Base-by-base conservation (phyloP, 2,329 filamentous ascomycete genomes). In the Aureobasidium sp. region DNA sequence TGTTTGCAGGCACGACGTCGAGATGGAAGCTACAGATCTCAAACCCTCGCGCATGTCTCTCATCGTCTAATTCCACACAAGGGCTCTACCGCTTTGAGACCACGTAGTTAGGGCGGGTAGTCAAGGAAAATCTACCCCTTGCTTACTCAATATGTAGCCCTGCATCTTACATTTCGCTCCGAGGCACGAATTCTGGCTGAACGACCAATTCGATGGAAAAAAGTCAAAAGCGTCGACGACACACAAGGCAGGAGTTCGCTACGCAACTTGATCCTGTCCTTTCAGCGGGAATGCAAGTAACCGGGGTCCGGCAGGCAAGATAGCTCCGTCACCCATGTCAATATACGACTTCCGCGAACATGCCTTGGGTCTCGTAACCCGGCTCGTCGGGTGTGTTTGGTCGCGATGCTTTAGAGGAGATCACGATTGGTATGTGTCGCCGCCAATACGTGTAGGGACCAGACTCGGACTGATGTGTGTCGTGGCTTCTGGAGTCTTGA, bases 1-100 rank as follows among this genome's bases (percentile, higher is more conserved):
- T 52, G 33, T 52, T 37, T 27, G 33, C 33, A 35, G 9, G 48
- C 17, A 31, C 48, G 31, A 17, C 31, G 48, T 50, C 48, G 31
- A 50, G 48, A 50, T 33, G 48, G 29, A 35, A 33, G 47, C 47
- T 49, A 33, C 49, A 14, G 27, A 52, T 37, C 19, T 44, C 52
- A 56, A 54, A 54, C 50, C 50, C 37, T 35, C 37, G 50, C 37
- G 50, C 50, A 54, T 54, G 50, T 54, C 50, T 54, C 50, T 54
- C 48, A 52, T 52, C 31, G 31, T 52, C 48, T 37, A 12, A 52
- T 52, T 52, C 19, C 11, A 52, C 47, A 29, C 4, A 52, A 33
- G 5, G 48, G 12, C 48, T 33, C 17, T n/a, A 11, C 27, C 31
- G 31, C 8, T 29, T 27, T 22, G n/a, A 33, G 47, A 47, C 24